These are phyloP conservation scores for Aegilops longissima DNA, from an alignment of 176 grass and related monocot genomes.

Conservation along the genomic window DNA sequence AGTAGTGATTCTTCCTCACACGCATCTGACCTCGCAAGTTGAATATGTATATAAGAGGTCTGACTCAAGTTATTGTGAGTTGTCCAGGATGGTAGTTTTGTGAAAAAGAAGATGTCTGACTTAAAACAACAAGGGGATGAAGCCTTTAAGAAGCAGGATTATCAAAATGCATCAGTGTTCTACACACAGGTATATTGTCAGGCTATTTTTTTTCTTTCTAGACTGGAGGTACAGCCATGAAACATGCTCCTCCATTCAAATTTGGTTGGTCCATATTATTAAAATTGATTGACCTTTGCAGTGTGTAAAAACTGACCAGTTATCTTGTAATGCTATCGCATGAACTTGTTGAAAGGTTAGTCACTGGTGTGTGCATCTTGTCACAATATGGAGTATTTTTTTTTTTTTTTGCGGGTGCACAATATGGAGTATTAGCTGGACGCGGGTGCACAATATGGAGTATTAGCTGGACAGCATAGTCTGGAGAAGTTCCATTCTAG, in stretches of 20 bases:
- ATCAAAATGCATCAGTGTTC: neutral
- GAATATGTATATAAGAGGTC: neutral
- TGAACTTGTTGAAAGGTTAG: neutral
- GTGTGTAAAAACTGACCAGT: neutral
- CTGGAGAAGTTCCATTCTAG: neutral
- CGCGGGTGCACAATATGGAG: neutral
- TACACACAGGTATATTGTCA: neutral
- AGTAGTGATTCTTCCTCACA: neutral
- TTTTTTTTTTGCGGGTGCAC: no score
- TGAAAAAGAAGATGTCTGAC: neutral
- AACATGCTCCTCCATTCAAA: neutral
- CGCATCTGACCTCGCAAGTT: neutral
- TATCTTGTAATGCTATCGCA: neutral
- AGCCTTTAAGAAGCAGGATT: conserved; percentile 1
- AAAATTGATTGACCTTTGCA: neutral
- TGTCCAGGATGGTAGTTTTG: neutral
- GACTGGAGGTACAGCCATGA: neutral
- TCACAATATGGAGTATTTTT: neutral
- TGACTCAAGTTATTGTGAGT: neutral
- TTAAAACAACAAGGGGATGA: neutral
- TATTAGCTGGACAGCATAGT: neutral
- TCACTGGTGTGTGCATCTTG: neutral
- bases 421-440: neutral
- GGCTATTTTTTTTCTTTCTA: neutral
- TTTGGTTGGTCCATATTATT: neutral